Evolutionary conservation across 2,329 filamentous ascomycete species (phyloP).

Genomic region (Nannizziopsis arthrosporioides): DNA sequence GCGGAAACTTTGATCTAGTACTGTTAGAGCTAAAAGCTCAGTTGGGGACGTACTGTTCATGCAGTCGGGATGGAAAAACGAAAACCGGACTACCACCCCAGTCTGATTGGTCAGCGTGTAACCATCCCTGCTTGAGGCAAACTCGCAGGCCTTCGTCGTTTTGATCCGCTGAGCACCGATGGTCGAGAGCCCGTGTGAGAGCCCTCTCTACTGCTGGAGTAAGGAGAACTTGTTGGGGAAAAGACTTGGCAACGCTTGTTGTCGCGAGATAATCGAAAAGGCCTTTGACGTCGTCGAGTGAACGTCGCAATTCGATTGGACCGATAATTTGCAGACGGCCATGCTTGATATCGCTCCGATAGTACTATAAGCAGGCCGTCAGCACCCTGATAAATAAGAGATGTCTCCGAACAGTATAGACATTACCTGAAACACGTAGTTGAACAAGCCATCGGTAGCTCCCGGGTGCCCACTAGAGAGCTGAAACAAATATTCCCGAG

Average conservation of each 20-base stretch:
- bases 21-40: background rate
- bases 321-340: no score
- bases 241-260: background rate
- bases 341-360: no score
- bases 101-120: background rate
- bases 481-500: background rate
- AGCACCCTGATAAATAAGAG: background rate
- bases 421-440: constrained; percentile 4
- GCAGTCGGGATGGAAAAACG: constrained; percentile 7
- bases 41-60: constrained; percentile 4
- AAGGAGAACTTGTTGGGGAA: no score
- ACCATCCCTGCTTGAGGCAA: background rate
- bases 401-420: background rate
- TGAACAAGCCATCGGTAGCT: constrained; percentile 8
- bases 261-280: background rate
- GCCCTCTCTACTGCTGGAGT: no score
- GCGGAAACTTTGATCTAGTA: background rate
- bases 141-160: background rate
- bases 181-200: no score
- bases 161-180: no score
- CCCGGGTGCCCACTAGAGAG: constrained; percentile 10
- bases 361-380: no score
- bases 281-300: no score
- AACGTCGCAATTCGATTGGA: no score
- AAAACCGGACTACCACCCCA: background rate